Conservation (phyloP, 2,329 filamentous ascomycete species). For the Lanzia echinophila region DNA sequence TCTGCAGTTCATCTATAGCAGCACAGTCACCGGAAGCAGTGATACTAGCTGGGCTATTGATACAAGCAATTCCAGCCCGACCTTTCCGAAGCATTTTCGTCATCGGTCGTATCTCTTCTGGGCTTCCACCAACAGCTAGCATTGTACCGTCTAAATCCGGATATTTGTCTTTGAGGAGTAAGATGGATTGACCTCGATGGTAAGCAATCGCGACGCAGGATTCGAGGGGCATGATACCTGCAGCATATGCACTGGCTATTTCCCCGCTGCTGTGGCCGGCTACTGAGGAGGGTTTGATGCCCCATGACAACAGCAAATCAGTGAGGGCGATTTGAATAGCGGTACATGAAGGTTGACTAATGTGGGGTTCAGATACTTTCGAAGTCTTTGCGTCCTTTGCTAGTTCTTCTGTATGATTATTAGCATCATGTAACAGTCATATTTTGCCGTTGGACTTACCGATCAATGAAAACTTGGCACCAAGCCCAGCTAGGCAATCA, state of each 20-base stretch:
- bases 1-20: slow-evolving; percentile 26
- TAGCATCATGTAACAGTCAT: not conserved
- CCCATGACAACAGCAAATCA: slow-evolving; percentile 39
- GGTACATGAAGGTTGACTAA: slow-evolving; percentile 41
- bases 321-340: slow-evolving; percentile 43
- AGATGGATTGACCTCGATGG: slow-evolving; percentile 30
- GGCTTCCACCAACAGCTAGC: slow-evolving; percentile 42
- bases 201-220: slow-evolving; percentile 41
- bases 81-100: slow-evolving; percentile 24
- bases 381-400: slow-evolving; percentile 31
- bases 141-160: slow-evolving; percentile 39
- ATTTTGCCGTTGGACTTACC: not conserved
- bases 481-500: slow-evolving; percentile 32
- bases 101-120: slow-evolving; percentile 32
- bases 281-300: slow-evolving; percentile 35
- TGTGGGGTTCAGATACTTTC: slow-evolving; percentile 33
- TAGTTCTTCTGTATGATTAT: slow-evolving; percentile 30
- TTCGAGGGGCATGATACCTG: slow-evolving; percentile 31
- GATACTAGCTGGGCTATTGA: slow-evolving; percentile 29
- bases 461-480: slow-evolving; percentile 24
- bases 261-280: slow-evolving; percentile 44
- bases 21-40: slow-evolving; percentile 27
- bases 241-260: slow-evolving; percentile 41
- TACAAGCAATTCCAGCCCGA: slow-evolving; percentile 31
- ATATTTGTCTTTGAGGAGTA: slow-evolving; percentile 16